phyloP scores from a whole-genome alignment of 768 basidiomycete genomes.

The Leccinum variicolor region DNA sequence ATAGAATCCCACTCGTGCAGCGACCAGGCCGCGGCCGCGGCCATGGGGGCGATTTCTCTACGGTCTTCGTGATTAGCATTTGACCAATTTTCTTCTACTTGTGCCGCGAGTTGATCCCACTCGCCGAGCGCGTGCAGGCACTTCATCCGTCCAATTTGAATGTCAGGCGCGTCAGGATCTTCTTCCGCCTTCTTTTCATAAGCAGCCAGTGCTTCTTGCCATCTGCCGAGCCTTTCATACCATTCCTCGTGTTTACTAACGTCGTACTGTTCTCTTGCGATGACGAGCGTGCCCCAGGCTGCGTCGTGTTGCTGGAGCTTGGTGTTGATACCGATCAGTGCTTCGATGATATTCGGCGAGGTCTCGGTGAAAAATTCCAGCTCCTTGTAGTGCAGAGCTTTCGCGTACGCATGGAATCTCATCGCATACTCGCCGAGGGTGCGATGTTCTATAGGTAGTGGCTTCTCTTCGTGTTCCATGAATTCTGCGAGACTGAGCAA shows the following conservation, averaged over 20 bases:
- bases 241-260: slow-evolving; percentile 94
- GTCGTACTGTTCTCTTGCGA: slow-evolving; percentile 87
- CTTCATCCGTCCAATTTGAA: slow-evolving; percentile 89
- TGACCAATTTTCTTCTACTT: slow-evolving; percentile 87
- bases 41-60: slow-evolving; percentile 92
- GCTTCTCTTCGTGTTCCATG: slow-evolving; percentile 98
- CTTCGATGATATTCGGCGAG: slow-evolving; percentile 86
- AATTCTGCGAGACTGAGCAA: slow-evolving; percentile 95
- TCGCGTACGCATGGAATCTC: slow-evolving; percentile 92
- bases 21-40: slow-evolving; percentile 96
- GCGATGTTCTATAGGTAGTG: slow-evolving; percentile 88
- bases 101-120: slow-evolving; percentile 87
- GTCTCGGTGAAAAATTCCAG: slow-evolving; percentile 94
- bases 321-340: slow-evolving; percentile 94
- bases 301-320: slow-evolving; percentile 96
- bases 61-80: slow-evolving; percentile 80
- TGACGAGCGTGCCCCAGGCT: slow-evolving; percentile 92
- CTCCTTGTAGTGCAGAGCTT: slow-evolving; percentile 98
- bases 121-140: slow-evolving; percentile 96
- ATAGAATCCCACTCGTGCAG: slow-evolving; percentile 96
- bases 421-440: slow-evolving; percentile 92
- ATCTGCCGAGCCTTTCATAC: slow-evolving; percentile 94
- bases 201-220: slow-evolving; percentile 88
- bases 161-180: slow-evolving; percentile 74
- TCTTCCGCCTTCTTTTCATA: slow-evolving; percentile 76